Evolutionary conservation across 2,329 filamentous ascomycete genomes (phyloP).

Genomic region (Colletotrichum godetiae): DNA sequence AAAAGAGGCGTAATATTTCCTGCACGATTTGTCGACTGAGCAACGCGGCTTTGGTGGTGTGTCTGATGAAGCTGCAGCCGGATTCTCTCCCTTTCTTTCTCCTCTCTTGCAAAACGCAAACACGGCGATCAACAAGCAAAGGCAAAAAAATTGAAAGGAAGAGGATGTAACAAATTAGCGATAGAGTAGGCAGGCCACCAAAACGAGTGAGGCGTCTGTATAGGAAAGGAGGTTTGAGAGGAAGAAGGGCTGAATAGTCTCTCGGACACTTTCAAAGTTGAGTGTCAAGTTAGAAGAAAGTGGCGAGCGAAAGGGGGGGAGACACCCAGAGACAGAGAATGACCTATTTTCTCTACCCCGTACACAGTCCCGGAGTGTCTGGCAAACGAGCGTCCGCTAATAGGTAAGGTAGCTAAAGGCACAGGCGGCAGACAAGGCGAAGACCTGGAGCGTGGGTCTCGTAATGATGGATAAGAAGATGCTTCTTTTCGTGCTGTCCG

Average conservation of each 20-base stretch:
- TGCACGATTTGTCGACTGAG: conserved; percentile 22
- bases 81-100: conserved; percentile 24
- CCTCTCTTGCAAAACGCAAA: neutral
- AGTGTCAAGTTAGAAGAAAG: conserved; percentile 34
- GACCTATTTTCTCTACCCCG: conserved; percentile 7
- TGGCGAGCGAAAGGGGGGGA: conserved; percentile 26
- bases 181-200: conserved; percentile 57
- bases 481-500: neutral
- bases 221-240: conserved; percentile 40
- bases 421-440: conserved; percentile 4
- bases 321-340: conserved; percentile 8
- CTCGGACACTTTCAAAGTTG: conserved; percentile 16
- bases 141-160: conserved; percentile 34
- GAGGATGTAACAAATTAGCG: conserved; percentile 45
- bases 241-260: conserved; percentile 37
- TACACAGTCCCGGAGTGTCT: neutral
- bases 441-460: conserved; percentile 27
- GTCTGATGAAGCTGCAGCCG: conserved; percentile 9
- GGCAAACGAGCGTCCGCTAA: conserved; percentile 1
- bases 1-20: conserved; percentile 11
- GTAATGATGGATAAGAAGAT: conserved; percentile 23
- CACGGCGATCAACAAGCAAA: conserved; percentile 3
- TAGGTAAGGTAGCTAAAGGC: conserved; percentile 1
- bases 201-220: conserved; percentile 68
- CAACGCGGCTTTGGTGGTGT: conserved; percentile 24